These are phyloP conservation scores for Solanum lycopersicoides DNA, from an alignment of 257 asterid species.

Conservation along the genomic window DNA sequence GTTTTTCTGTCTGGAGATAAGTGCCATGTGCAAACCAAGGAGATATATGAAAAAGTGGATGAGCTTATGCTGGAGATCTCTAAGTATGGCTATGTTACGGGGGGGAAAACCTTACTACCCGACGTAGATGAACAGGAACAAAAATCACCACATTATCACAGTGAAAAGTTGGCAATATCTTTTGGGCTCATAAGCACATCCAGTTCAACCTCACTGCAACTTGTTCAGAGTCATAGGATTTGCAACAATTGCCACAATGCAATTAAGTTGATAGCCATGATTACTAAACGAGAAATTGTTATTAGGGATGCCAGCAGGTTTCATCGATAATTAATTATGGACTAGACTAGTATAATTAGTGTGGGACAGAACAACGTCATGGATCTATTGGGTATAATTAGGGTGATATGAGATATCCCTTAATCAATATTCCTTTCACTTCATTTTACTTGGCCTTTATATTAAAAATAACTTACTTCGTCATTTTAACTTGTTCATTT, in stretches of 20 bases:
- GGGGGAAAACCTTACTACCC: constrained; percentile 51
- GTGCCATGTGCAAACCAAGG: constrained; percentile 33
- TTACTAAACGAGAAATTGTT: constrained; percentile 45
- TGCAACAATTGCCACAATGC: constrained; percentile 71
- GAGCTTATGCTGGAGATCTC: constrained; percentile 37
- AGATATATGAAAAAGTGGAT: constrained; percentile 44
- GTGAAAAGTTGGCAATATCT: constrained; percentile 84
- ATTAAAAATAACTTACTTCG: too few species aligned
- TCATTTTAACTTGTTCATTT: too few species aligned
- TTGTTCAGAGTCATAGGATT: constrained; percentile 76
- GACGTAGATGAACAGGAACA: constrained; percentile 68
- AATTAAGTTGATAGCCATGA: constrained; percentile 46
- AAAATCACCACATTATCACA: constrained; percentile 36
- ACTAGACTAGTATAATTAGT: background rate
- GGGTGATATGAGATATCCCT: too few species aligned
- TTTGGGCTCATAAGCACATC: constrained; percentile 69
- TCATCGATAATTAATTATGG: constrained; percentile 27
- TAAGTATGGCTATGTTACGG: constrained; percentile 31
- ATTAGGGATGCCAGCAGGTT: constrained; percentile 77
- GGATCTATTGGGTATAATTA: background rate
- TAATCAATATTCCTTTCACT: too few species aligned
- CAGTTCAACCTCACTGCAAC: constrained; percentile 56
- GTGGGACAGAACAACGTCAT: background rate
- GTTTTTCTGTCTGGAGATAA: constrained; percentile 61
- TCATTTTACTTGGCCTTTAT: too few species aligned